These are phyloP conservation scores for Xylaria scruposa DNA, from an alignment of 495 filamentous ascomycete species.

Conservation along the genomic window DNA sequence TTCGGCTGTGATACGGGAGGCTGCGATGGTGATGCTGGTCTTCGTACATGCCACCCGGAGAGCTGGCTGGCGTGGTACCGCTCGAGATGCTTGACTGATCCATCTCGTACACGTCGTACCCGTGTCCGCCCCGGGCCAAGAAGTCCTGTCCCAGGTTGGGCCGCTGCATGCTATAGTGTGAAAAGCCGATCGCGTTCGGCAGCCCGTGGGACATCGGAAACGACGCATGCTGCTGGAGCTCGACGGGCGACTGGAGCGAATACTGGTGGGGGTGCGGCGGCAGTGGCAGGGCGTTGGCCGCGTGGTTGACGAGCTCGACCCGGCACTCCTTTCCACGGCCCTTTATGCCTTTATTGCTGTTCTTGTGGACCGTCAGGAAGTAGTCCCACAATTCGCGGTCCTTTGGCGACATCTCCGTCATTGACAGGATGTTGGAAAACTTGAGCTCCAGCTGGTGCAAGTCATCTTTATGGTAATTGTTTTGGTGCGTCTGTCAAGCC, in stretches of 20 bases:
- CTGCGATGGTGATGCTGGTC: constrained; percentile 46
- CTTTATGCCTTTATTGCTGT: constrained; percentile 93
- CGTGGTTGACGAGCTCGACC: constrained; percentile 42
- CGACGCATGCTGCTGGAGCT: constrained; percentile 30
- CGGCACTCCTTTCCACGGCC: constrained; percentile 86
- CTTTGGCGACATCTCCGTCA: constrained; percentile 64
- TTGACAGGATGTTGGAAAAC: constrained; percentile 70
- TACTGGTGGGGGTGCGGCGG: constrained; percentile 16
- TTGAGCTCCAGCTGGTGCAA: constrained; percentile 74
- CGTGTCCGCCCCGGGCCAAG: constrained; percentile 34
- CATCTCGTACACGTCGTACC: constrained; percentile 54
- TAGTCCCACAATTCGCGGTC: constrained; percentile 88
- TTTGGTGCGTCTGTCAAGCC: constrained; percentile 79
- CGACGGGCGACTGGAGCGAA: constrained; percentile 34
- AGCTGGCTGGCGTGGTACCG: constrained; percentile 39
- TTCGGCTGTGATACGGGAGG: constrained; percentile 49
- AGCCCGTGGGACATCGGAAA: constrained; percentile 30
- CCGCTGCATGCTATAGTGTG: constrained; percentile 29
- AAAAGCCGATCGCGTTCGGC: constrained; percentile 26
- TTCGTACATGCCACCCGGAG: constrained; percentile 50
- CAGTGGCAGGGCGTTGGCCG: constrained; percentile 12
- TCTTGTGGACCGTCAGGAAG: constrained; percentile 88
- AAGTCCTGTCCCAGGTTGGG: constrained; percentile 28
- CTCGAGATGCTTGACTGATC: constrained; percentile 53
- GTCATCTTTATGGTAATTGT: constrained; percentile 82